Evolutionary conservation across 208 protist genomes (phyloP), one percentile per base, ranked within the genome.

Genomic region (Naegleria fowleri): DNA sequence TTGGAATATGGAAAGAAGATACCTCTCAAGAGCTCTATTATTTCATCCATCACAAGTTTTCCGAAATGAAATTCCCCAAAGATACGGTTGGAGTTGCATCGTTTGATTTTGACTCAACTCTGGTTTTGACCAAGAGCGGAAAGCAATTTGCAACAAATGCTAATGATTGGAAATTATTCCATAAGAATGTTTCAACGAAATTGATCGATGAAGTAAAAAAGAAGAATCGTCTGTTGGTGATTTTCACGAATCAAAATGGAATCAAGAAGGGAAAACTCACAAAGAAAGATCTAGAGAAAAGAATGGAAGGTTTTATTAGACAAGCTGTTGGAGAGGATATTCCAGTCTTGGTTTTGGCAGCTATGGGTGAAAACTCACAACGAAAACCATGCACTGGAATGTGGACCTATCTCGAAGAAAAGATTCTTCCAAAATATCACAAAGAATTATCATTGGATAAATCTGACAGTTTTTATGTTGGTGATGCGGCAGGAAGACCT

Each of bases 231-330:
- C 91, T 97, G 58, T 59, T 98, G 3, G 95, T 97, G 3, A 93
- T 99, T 29, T 95, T 98, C 91, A 98, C 96, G 43, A 99, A 98
- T 88, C 97, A 99, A 93, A 92, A 93, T 84, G 96, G 96, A 41
- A 96, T 98, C 52, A 92, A 88, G 33, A 95, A 96, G 88, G 90
- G 88, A 11, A 92, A 92, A 55, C 96, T 96, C 84, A 95, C 95
- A 15, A 92, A 93, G 2, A 93, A 93, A 11, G 86, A 96, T 11
- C 90, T 93, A 86, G 88, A 90, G 38, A 96, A 96, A 88, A 92
- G 96, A 36, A 90, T 95, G 5, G 91, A 88, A 51, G 40, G 95
- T 6, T 91, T 92, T 25, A 94, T 95, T 76, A 93, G 90, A 2
- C 58, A 91, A 16, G 52, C 91, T 33, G 92, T 96, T 36, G 83